Conservation (phyloP, 2,329 filamentous ascomycete species). For the Pyrenophora tritici-repentis region DNA sequence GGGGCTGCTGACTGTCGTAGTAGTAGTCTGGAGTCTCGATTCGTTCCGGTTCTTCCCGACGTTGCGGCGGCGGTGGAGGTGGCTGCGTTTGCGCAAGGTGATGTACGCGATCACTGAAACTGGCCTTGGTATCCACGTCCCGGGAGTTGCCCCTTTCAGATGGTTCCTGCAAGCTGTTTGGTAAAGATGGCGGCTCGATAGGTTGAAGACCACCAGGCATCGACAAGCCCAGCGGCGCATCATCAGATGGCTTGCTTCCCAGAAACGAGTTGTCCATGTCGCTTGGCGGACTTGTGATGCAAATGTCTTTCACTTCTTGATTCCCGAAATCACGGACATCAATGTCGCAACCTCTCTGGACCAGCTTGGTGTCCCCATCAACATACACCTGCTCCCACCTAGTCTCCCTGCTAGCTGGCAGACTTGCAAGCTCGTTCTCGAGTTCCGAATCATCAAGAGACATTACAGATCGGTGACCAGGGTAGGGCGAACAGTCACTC, state of each 20-base stretch:
- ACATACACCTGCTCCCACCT: constrained; percentile 49
- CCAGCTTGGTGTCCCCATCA: constrained; percentile 46
- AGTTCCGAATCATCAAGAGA: constrained; percentile 46
- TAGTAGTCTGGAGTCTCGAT: constrained; percentile 10
- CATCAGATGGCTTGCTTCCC: constrained; percentile 30
- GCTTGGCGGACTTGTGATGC: constrained; percentile 41
- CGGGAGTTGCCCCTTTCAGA: constrained; percentile 18
- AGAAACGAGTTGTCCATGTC: constrained; percentile 39
- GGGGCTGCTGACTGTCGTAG: constrained; percentile 16
- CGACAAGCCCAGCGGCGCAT: constrained; percentile 33
- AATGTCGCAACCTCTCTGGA: constrained; percentile 40
- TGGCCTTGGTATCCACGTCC: constrained; percentile 33
- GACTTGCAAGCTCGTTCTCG: constrained; percentile 42
- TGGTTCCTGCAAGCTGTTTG: constrained; percentile 12
- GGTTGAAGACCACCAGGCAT: constrained; percentile 28
- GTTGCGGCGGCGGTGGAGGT: constrained; percentile 12
- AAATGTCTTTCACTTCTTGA: constrained; percentile 43
- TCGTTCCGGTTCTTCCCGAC: constrained; percentile 6
- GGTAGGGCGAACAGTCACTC: constrained; percentile 45
- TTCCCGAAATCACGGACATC: constrained; percentile 40
- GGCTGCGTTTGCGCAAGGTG: constrained; percentile 25
- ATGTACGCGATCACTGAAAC: constrained; percentile 44
- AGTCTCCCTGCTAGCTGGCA: constrained; percentile 42
- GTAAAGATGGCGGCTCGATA: constrained; percentile 18
- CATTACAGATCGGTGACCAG: constrained; percentile 44